Base-by-base conservation (phyloP, 2,329 filamentous ascomycete species). In the Cladosporium halotolerans region DNA sequence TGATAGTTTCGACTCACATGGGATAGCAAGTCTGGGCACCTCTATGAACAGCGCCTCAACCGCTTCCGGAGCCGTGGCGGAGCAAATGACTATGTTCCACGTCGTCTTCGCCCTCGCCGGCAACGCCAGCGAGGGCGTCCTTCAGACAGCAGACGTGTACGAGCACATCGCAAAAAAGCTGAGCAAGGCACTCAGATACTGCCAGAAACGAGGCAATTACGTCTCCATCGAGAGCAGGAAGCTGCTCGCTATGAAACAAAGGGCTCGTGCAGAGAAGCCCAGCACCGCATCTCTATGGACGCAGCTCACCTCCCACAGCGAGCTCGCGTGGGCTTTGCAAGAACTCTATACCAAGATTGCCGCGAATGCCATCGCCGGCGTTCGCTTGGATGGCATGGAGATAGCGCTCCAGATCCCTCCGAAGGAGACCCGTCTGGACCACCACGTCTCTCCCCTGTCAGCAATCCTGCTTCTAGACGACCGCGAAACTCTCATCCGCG, bases 31-130 rank as follows among this genome's bases (percentile, higher is more conserved):
- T 42, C 55, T 67, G 6, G 64, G 58, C 2, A 65, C 63, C 2
- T 66, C 63, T 16, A 58, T 62, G 55, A 60, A 62, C 19, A 68
- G 64, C 14, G 54, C 60, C 6, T 66, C 63, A 3, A 67, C 65
- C 13, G 55, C 59, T 7, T 69, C 67, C 19, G 65, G 57, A 14
- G 54, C 55, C 3, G 55, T 66, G 11, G 69, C 65, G 9, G 71
- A 70, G 47, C 84, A 88, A 66, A 91, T 97, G 88, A 90, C 85
- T 58, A 97, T 97, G 92, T 99, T 99, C 72, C 95, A 96, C 68
- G 81, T 96, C 9, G 90, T 97, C 19, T 97, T 97, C 68, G 88
- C 96, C 47, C 75, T 96, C 59, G 88, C 90, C 3, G 85, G 85
- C 46, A 38, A 16, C 5, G 34, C 16, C 19, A 16, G 34, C 19